phyloP scores from a whole-genome alignment of 805 yeast species.

The Wickerhamiella spandovensis region DNA sequence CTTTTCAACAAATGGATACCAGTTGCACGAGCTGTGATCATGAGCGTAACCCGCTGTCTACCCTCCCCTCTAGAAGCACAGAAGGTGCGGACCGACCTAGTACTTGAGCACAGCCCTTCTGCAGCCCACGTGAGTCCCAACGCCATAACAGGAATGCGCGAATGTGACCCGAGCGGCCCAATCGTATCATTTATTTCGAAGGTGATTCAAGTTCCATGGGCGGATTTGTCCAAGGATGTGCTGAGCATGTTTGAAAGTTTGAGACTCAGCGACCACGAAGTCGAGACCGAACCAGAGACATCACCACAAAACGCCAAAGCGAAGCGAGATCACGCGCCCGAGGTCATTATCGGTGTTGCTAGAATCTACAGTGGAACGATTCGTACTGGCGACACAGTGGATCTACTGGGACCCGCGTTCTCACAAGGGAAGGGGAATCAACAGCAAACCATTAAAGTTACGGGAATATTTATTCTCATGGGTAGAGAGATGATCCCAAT shows the following conservation, averaged over 20 bases:
- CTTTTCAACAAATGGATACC: constrained; percentile 93
- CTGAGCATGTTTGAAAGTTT: constrained; percentile 4
- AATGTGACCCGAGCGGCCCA: constrained; percentile 57
- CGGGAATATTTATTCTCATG: constrained; percentile 72
- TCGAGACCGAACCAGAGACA: too few relatives aligned
- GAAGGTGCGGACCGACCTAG: constrained; percentile 48
- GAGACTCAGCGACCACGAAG: too few relatives aligned
- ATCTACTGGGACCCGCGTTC: constrained; percentile 62
- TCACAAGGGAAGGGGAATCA: neutral
- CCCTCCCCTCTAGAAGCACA: constrained; percentile 81
- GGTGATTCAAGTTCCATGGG: constrained; percentile 71
- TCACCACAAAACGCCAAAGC: too few relatives aligned
- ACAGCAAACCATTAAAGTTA: constrained; percentile 39
- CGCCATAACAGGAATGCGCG: constrained; percentile 44
- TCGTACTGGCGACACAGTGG: constrained; percentile 56
- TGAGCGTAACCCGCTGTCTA: constrained; percentile 70
- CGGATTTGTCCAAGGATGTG: constrained; percentile 52
- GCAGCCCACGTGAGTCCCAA: too few relatives aligned
- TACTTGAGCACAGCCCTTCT: constrained; percentile 48
- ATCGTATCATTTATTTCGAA: constrained; percentile 75
- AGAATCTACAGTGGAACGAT: constrained; percentile 81
- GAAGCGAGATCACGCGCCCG: too few relatives aligned
- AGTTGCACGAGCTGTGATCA: constrained; percentile 67
- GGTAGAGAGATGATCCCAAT: constrained; percentile 78
- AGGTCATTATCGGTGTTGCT: constrained; percentile 74